Conservation (phyloP, 306 rosid species). For the Ochetophila trinervis region DNA sequence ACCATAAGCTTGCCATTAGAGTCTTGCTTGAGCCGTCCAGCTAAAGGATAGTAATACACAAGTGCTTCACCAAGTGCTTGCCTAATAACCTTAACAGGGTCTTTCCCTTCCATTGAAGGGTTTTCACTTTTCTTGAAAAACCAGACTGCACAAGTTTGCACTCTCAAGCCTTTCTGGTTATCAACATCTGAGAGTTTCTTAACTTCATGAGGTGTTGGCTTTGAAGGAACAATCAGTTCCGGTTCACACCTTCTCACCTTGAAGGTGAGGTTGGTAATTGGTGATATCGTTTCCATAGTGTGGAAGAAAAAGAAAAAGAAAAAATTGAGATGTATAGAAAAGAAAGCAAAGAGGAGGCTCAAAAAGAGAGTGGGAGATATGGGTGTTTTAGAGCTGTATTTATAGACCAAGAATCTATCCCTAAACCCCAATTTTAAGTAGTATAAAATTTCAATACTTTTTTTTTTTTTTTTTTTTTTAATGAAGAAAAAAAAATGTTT, state of each 20-base stretch:
- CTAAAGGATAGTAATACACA: slow-evolving; percentile 11
- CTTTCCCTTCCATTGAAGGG: background rate
- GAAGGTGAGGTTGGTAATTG: background rate
- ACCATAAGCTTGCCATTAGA: slow-evolving; percentile 1
- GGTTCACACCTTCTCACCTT: background rate
- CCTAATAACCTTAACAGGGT: background rate
- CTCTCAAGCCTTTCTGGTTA: background rate
- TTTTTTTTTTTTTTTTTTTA: too few relatives aligned
- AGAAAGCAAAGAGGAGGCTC: too few relatives aligned
- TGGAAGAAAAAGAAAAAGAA: too few relatives aligned
- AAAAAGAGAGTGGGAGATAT: too few relatives aligned
- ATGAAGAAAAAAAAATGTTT: too few relatives aligned
- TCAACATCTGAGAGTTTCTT: slow-evolving; percentile 16
- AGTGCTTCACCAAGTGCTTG: background rate
- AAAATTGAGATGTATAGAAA: too few relatives aligned
- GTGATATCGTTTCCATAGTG: background rate
- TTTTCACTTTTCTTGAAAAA: background rate
- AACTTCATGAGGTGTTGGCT: background rate
- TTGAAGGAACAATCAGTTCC: background rate
- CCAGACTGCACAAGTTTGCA: background rate
- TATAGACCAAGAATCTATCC: too few relatives aligned
- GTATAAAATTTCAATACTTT: too few relatives aligned
- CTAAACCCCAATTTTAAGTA: too few relatives aligned
- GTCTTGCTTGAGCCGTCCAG: slow-evolving; percentile 1
- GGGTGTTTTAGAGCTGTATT: too few relatives aligned